A percentile compares a stretch with the other conserved stretches of the same genome.
Conservation (phyloP, 176 grass and related monocot species). For the Elaeis guineensis region DNA sequence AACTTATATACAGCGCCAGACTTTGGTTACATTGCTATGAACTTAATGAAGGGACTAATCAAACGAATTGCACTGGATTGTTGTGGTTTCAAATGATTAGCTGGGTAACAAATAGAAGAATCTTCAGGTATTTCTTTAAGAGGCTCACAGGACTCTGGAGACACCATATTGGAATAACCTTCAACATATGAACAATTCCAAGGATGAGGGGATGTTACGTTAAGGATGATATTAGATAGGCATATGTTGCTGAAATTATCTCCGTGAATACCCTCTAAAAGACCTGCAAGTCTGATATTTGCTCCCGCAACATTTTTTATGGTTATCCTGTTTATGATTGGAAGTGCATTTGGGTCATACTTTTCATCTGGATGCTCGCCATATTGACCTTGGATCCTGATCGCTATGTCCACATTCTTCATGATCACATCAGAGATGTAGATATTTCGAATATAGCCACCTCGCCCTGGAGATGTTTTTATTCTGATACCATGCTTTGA, state of each 20-base stretch:
- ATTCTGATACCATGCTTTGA: slow-evolving; percentile 75
- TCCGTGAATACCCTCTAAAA: slow-evolving; percentile 67
- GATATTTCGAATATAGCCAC: slow-evolving; percentile 67
- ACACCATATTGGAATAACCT: slow-evolving; percentile 79
- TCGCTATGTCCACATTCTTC: slow-evolving; percentile 71
- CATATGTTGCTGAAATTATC: slow-evolving; percentile 89
- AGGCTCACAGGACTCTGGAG: slow-evolving; percentile 69
- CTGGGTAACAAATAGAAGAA: slow-evolving; percentile 44
- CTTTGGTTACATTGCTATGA: slow-evolving; percentile 21
- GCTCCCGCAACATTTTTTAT: slow-evolving; percentile 49
- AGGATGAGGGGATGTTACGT: slow-evolving; percentile 48
- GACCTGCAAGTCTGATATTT: slow-evolving; percentile 51
- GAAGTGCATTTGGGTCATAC: slow-evolving; percentile 70
- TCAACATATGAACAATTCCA: slow-evolving; percentile 86
- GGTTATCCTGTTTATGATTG: slow-evolving; percentile 65
- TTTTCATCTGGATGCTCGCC: slow-evolving; percentile 76
- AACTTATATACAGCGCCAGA: neutral
- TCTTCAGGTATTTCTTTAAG: slow-evolving; percentile 44
- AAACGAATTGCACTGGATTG: slow-evolving; percentile 16
- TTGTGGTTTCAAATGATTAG: slow-evolving; percentile 17
- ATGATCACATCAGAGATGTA: slow-evolving; percentile 64
- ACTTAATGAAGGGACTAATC: slow-evolving; percentile 35
- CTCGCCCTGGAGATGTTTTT: slow-evolving; percentile 76
- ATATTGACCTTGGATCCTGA: slow-evolving; percentile 63
- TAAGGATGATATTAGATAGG: slow-evolving; percentile 66